Conservation (phyloP, 805 yeast genomes). For the Candida oleophila region DNA sequence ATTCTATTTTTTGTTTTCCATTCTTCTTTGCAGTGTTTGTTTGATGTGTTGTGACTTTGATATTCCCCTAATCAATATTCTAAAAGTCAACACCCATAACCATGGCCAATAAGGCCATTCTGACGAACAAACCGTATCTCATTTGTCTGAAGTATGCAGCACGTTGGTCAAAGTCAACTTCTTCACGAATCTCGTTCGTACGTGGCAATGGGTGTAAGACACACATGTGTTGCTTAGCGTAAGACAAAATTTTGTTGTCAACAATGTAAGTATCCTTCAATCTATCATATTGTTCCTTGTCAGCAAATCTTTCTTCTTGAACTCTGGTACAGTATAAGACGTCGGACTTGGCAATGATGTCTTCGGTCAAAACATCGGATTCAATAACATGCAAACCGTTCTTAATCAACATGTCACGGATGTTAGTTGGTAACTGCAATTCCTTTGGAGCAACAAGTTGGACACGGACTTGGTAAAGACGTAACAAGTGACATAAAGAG, state of each 20-base stretch:
- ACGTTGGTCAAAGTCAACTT: constrained; percentile 98
- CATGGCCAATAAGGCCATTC: constrained; percentile 98
- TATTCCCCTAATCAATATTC: not conserved
- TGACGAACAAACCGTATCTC: constrained; percentile 96
- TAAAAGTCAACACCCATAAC: constrained; percentile 92
- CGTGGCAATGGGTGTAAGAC: constrained; percentile 99
- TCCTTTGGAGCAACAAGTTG: constrained; percentile 91
- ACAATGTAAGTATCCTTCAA: constrained; percentile 89
- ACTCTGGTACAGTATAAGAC: constrained; percentile 97
- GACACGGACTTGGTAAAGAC: constrained; percentile 88
- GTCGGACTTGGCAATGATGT: constrained; percentile 84
- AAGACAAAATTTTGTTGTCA: constrained; percentile 84
- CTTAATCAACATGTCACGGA: constrained; percentile 63
- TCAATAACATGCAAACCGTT: constrained; percentile 73
- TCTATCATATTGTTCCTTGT: constrained; percentile 74
- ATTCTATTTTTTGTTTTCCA: not conserved
- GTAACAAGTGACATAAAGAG: constrained; percentile 85
- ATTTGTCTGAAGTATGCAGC: constrained; percentile 99
- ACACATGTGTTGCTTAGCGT: constrained; percentile 98
- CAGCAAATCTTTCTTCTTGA: constrained; percentile 91
- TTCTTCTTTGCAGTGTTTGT: no score
- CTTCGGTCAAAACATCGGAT: constrained; percentile 76
- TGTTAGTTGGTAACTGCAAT: constrained; percentile 74
- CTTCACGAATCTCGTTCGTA: constrained; percentile 93
- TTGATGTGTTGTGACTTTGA: not conserved